Conservation (phyloP, 179 eudicot species). For the Amaranthus tricolor region DNA sequence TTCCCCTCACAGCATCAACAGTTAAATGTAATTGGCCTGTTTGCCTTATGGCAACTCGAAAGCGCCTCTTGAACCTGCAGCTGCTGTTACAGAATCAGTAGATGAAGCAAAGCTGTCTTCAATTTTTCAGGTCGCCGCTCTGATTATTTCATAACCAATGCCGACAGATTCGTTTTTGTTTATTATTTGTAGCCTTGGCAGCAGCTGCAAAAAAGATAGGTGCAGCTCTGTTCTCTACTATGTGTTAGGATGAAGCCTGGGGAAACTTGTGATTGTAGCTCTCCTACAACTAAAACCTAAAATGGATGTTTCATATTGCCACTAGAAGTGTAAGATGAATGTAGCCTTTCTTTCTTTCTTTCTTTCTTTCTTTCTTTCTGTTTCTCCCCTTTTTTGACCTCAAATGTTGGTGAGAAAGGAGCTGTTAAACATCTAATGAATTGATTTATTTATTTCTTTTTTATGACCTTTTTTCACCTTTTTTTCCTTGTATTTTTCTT, state of each 20-base stretch:
- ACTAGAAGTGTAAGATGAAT: constrained; percentile 36
- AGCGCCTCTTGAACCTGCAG: constrained; percentile 37
- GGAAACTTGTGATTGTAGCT: constrained; percentile 48
- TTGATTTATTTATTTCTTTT: constrained; percentile 38
- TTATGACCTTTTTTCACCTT: constrained; percentile 6
- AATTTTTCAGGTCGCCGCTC: constrained; percentile 27
- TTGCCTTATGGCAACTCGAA: constrained; percentile 28
- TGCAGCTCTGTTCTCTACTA: constrained; percentile 30
- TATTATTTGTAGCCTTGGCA: constrained; percentile 32
- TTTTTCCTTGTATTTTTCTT: neutral
- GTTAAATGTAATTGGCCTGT: constrained; percentile 24
- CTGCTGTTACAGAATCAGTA: constrained; percentile 24
- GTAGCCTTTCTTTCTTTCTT: constrained; percentile 28
- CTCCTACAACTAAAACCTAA: constrained; percentile 47
- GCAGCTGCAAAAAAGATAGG: constrained; percentile 34
- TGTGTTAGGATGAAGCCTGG: constrained; percentile 39
- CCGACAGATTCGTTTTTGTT: constrained; percentile 37
- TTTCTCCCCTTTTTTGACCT: constrained; percentile 21
- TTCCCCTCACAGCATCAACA: constrained; percentile 32
- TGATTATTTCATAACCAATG: constrained; percentile 28
- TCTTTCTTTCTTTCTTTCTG: constrained; percentile 17
- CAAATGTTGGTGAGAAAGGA: constrained; percentile 22
- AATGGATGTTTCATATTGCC: constrained; percentile 37
- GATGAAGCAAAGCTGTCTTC: constrained; percentile 26
- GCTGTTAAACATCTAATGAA: constrained; percentile 32